Conservation (phyloP, 2,329 filamentous ascomycete species). For the Cladobotryum mycophilum region DNA sequence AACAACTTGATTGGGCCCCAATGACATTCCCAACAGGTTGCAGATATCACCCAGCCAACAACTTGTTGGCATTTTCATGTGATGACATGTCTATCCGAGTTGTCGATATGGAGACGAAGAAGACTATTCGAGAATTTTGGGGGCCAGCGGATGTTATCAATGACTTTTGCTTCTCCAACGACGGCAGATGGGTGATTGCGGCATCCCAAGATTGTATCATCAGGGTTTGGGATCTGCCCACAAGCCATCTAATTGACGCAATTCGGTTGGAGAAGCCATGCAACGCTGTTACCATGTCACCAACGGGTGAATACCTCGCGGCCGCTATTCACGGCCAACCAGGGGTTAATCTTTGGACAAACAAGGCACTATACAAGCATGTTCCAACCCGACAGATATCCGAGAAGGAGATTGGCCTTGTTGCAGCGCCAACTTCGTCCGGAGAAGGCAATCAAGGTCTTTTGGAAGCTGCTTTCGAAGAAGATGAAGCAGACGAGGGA, state of each 20-base stretch:
- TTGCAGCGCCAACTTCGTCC: conserved; percentile 66
- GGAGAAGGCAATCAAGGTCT: conserved; percentile 74
- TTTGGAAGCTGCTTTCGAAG: conserved; percentile 67
- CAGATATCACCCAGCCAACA: conserved; percentile 74
- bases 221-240: conserved; percentile 91
- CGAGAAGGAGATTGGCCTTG: conserved; percentile 62
- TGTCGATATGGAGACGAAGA: conserved; percentile 84
- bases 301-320: conserved; percentile 88
- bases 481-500: conserved; percentile 45
- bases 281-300: conserved; percentile 79
- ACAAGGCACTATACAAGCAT: conserved; percentile 84
- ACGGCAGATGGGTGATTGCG: conserved; percentile 89
- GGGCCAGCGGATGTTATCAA: conserved; percentile 67
- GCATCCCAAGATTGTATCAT: conserved; percentile 75
- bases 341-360: conserved; percentile 94
- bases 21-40: conserved; percentile 71
- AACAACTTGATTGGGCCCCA: conserved; percentile 75
- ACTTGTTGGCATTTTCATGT: conserved; percentile 82
- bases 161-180: conserved; percentile 83
- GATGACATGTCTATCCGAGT: conserved; percentile 83
- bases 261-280: conserved; percentile 75
- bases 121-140: conserved; percentile 89
- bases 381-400: conserved; percentile 80
- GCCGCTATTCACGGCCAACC: conserved; percentile 76
- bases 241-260: conserved; percentile 89